These are phyloP conservation scores for Durusdinium trenchii DNA, from an alignment of 73 alveolate species.

Conservation along the genomic window DNA sequence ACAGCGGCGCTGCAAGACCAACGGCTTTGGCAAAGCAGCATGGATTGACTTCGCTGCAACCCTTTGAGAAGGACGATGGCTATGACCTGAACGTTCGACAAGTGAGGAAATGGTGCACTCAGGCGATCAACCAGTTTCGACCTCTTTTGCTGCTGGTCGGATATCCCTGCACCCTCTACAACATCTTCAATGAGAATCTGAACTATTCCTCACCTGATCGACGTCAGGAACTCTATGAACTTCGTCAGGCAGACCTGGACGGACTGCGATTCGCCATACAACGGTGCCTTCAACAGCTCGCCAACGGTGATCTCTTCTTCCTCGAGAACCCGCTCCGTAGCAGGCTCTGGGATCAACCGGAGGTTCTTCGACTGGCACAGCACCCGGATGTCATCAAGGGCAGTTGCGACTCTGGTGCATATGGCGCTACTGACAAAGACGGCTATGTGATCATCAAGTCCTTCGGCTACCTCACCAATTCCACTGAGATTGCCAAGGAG, in stretches of 20 bases:
- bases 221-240: not conserved
- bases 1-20: not conserved
- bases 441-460: conserved; percentile 3
- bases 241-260: not conserved
- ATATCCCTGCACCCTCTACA: not conserved
- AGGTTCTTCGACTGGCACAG: not conserved
- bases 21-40: not conserved
- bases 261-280: not conserved
- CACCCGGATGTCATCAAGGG: not conserved
- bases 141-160: not conserved
- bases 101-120: not conserved
- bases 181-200: not conserved
- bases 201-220: not conserved
- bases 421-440: not conserved
- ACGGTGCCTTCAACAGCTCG: not conserved
- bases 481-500: not conserved
- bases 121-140: not conserved
- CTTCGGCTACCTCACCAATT: not conserved
- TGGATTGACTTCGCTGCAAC: not conserved
- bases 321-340: not conserved
- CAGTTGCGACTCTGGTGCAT: not conserved
- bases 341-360: not conserved
- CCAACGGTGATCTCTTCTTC: not conserved
- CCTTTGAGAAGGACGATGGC: not conserved
- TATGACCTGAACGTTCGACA: not conserved